Base-by-base conservation (phyloP, 2,329 filamentous ascomycete species). In the Fusarium musae region DNA sequence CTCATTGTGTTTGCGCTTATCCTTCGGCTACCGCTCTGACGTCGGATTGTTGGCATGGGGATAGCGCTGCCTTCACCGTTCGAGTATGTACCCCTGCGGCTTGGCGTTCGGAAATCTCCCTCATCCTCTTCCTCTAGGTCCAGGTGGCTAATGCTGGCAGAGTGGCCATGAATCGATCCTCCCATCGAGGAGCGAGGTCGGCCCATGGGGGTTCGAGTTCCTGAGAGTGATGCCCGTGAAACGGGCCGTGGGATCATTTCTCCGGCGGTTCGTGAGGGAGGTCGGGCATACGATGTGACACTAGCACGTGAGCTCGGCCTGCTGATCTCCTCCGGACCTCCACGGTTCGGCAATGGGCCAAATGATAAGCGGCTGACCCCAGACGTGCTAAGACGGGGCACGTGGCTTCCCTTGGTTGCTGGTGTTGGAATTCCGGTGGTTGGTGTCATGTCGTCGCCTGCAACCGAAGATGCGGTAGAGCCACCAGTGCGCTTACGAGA, bases 231-330 rank as follows among this genome's bases (percentile, higher is more conserved):
- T 42, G 90, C 86, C 56, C 92, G 89, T 76, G 91, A 93, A 73
- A 89, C 86, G 13, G 92, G 91, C 36, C 91, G 87, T 28, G 89
- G 83, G 81, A 83, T 87, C 82, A 87, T 86, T 39, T 89, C 88
- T 50, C 71, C 71, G 9, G 71, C 71, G 23, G 83, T 84, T 67
- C 88, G 84, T 66, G 88, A 90, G 6, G 83, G 80, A 2, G 89
- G 88, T 47, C 88, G 84, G 47, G 86, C 86, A 64, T 86, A 87
- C 56, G 86, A 87, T 59, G 88, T 86, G 63, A 86, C 83, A 79
- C 91, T 93, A 76, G 92, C 90, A 72, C 93, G 90, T 78, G 93
- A 95, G 83, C 90, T 93, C 21, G 93, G 93, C 39, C 93, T 90
- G 66, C 83, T 85, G 44, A 79, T 78, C 50, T 84, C 83, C 21